Base-by-base conservation (phyloP, 257 asterid genomes). In the Phtheirospermum japonicum region DNA sequence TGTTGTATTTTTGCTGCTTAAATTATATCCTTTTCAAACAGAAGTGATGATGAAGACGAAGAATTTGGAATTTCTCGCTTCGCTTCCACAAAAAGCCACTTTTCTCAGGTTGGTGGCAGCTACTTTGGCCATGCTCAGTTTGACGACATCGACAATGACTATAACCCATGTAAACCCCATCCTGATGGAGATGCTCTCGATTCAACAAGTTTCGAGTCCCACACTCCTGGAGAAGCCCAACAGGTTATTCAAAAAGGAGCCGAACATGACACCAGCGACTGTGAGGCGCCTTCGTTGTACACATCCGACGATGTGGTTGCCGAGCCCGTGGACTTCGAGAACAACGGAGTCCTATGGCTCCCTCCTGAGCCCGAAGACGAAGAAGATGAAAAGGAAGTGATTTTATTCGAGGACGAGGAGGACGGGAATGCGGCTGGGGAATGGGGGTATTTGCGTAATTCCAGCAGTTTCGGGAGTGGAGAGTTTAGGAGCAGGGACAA, bases 281-380 rank as follows among this genome's bases (percentile, higher is more conserved):
- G 84, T 71, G 97, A 88, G 70, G 80, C 89, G 54, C 81, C 92
- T 51, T 82, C 90, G 67, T 84, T 84, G 42, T 79, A 74, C 68
- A 78, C 71, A 32, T 75, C 82, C 33, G 85, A 83, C 73, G 86
- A 79, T 76, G 84, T 77, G 62, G 73, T 69, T 67, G 37, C 70
- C 30, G 94, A 86, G 74, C 90, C 93, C 57, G 88, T 89, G 55
- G 99, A 92, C 74, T 88, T 89, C 69, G 99, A 92, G 77, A 86
- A 77, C 76, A 83, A 80, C 67, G 97, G 97, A 76, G 71, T 80
- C 73, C 86, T 89, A 31, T 92, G 99, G 99, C 96, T 86, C 72
- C 99, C 96, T 59, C 97, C 97, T 40, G 99, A 89, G 74, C 99
- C 99, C 32, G 99, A 86, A 73, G 88, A 89, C 42, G 91, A 79